Evolutionary conservation across 2,329 filamentous ascomycete genomes (phyloP), one percentile per base, ranked within the genome.

Genomic region (Immersiporthe knoxdaviesiana): DNA sequence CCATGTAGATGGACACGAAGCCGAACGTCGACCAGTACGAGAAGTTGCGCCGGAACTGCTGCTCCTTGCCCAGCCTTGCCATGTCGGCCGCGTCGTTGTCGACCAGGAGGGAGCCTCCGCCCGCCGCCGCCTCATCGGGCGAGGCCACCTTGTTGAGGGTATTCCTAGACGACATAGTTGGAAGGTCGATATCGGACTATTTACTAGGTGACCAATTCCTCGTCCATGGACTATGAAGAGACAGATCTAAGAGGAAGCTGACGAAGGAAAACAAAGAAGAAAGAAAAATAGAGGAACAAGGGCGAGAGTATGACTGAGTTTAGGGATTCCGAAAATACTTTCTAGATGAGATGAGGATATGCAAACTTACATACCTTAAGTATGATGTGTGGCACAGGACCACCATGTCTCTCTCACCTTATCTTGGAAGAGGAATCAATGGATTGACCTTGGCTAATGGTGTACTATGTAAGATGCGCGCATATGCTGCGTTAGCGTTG

Each of bases 1-100:
- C 73, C 74, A 75, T 75, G 60, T 74, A 75, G 47, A 75, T 73
- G 52, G 73, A 73, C 32, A 75, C 69, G 60, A 75, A 75, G 16
- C 73, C 73, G 12, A 75, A 68, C 2, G 72, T 70, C 21, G 72
- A 71, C 70, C 70, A 72, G 50, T 71, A 66, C 32, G 65, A 58
- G 63, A 73, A 72, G 39, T 70, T 72, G 58, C 73, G 70, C 58
- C 71, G 70, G 59, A 75, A 72, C 68, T 74, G 72, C 50, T 73
- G 71, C 11, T 66, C 63, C 44, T 70, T 70, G 66, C 69, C 69
- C 18, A 70, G 63, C 24, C 69, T 63, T 1, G 60, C 63, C 69
- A 70, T 70, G 47, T 70, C 69, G 39, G 54, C 66, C n/a, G 63
- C 69, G 39, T 70, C 69, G 16, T 66, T 63, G 4, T 39, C 30